phyloP scores from a whole-genome alignment of 441 rosid genomes.

The Adansonia madagascariensis region DNA sequence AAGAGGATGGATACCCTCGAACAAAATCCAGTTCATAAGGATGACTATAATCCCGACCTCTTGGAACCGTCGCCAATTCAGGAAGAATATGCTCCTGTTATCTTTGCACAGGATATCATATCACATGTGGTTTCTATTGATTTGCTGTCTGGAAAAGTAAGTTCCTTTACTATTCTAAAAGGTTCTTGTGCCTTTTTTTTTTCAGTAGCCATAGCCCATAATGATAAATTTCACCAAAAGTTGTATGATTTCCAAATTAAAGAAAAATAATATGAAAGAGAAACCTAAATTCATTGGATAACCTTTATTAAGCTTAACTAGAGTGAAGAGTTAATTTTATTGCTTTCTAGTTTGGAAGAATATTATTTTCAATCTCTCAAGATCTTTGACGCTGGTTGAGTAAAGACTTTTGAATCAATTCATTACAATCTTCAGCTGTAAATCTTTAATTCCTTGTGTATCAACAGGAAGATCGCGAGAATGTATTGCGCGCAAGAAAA shows the following conservation, averaged over 20 bases:
- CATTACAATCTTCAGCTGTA: conserved; percentile 15
- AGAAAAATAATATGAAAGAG: neutral
- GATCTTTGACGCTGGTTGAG: neutral
- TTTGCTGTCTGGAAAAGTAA: conserved; percentile 88
- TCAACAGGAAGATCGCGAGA: conserved; percentile 86
- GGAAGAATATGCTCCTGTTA: conserved; percentile 95
- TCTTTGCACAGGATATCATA: conserved; percentile 92
- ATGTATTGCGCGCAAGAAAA: conserved; percentile 81
- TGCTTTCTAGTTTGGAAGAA: conserved; percentile 3
- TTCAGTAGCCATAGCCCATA: neutral
- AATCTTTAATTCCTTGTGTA: conserved; percentile 25
- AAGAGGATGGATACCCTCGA: conserved; percentile 73
- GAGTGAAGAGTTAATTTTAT: neutral
- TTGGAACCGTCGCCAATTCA: conserved; percentile 78
- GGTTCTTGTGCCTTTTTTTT: neutral
- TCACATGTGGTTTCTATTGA: conserved; percentile 86
- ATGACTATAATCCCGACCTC: conserved; percentile 59
- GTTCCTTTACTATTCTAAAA: conserved; percentile 32
- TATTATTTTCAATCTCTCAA: neutral
- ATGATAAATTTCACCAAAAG: neutral
- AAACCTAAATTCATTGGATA: neutral
- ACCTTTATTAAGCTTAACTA: neutral
- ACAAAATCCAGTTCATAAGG: conserved; percentile 78
- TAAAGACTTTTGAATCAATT: neutral
- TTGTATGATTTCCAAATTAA: neutral